Conservation (phyloP, 768 basidiomycete species). For the Rhodotorula graminis region DNA sequence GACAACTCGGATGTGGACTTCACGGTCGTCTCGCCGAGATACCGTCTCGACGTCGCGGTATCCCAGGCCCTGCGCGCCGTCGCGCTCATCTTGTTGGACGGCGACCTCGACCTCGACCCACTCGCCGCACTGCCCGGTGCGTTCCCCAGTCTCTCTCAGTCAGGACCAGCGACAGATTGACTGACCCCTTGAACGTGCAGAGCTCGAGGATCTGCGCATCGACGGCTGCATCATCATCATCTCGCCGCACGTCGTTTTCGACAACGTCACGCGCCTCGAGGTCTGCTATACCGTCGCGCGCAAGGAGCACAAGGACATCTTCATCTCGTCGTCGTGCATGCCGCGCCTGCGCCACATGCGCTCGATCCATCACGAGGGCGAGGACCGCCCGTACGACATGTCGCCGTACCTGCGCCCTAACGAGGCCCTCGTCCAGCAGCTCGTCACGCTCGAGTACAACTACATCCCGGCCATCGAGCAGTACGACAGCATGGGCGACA, state of each 20-base stretch:
- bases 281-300: background rate
- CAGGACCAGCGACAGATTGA: too few relatives aligned
- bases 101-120: background rate
- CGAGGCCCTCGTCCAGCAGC: background rate
- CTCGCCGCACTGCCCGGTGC: background rate
- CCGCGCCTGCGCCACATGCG: background rate
- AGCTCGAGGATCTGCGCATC: background rate
- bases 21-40: too few relatives aligned
- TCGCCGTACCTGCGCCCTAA: background rate
- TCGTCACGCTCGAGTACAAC: background rate
- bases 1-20: too few relatives aligned
- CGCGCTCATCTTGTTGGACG: too few relatives aligned
- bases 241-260: background rate
- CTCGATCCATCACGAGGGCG: rapidly evolving
- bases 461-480: too few relatives aligned
- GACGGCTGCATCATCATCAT: background rate
- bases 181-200: too few relatives aligned
- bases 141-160: background rate
- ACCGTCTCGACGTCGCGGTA: too few relatives aligned
- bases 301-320: background rate
- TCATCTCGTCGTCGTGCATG: background rate
- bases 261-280: background rate
- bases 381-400: too few relatives aligned
- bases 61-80: background rate
- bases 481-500: too few relatives aligned